Conservation (phyloP, 140 eudicot species). For the Cichorium intybus region DNA sequence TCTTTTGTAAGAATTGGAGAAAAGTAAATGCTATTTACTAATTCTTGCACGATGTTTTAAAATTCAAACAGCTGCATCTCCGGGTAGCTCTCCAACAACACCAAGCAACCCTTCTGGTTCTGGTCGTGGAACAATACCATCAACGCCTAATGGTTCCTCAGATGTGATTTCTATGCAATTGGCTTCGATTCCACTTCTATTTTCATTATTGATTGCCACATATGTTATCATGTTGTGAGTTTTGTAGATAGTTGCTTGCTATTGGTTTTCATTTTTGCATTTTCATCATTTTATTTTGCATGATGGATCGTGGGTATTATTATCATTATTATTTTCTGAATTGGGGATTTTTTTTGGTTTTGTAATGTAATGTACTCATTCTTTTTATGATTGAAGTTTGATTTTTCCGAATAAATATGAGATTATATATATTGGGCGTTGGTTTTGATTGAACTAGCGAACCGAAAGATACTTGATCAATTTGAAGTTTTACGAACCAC, state of each 20-base stretch:
- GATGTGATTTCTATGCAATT: too few species aligned
- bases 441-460: not conserved
- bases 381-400: not conserved
- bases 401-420: not conserved
- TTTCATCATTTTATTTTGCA: too few species aligned
- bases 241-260: too few species aligned
- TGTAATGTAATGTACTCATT: not conserved
- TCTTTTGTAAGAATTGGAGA: not conserved
- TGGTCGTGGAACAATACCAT: slow-evolving; percentile 51
- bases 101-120: slow-evolving; percentile 22
- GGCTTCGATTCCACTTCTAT: too few species aligned
- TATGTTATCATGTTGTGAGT: too few species aligned
- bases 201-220: too few species aligned
- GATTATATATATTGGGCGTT: not conserved
- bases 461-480: not conserved
- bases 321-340: too few species aligned
- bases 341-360: too few species aligned
- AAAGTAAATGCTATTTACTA: not conserved
- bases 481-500: not conserved
- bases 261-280: too few species aligned
- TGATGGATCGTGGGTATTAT: not conserved
- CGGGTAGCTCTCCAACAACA: slow-evolving; percentile 33
- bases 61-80: slow-evolving; percentile 28
- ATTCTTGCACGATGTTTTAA: not conserved
- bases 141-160: slow-evolving; percentile 40